These are phyloP conservation scores for Inga oerstediana DNA, from an alignment of 306 rosid genomes.

Conservation along the genomic window DNA sequence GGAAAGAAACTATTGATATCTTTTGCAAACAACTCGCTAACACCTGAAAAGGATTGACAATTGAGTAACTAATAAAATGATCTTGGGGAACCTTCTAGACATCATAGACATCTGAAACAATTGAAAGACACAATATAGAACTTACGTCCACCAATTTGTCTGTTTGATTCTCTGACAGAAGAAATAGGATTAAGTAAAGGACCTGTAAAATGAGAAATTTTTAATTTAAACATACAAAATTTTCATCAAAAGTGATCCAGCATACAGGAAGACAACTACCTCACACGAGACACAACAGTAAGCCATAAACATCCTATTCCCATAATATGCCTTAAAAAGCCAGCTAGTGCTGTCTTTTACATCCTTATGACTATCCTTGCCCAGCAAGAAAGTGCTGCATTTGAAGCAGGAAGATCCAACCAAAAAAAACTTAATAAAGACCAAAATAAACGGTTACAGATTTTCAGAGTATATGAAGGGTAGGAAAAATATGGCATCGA, in stretches of 20 bases:
- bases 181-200: constrained; percentile 81
- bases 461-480: constrained; percentile 4
- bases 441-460: constrained; percentile 13
- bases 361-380: constrained; percentile 96
- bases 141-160: constrained; percentile 78
- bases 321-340: constrained; percentile 91
- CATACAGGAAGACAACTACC: constrained; percentile 47
- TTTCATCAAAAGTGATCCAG: constrained; percentile 2
- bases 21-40: constrained; percentile 50
- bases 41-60: constrained; percentile 57
- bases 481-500: background rate
- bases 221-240: background rate
- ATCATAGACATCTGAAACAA: constrained; percentile 18
- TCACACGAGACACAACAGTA: constrained; percentile 96
- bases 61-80: constrained; percentile 34
- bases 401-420: constrained; percentile 32
- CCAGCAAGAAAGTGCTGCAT: constrained; percentile 88
- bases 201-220: constrained; percentile 51
- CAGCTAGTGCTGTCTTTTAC: constrained; percentile 95
- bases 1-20: constrained; percentile 55
- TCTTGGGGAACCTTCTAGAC: constrained; percentile 11
- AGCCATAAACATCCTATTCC: constrained; percentile 95
- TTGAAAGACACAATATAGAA: background rate
- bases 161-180: constrained; percentile 63
- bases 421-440: constrained; percentile 24